A percentile compares a stretch with the other conserved stretches of the same genome.
Conservation (phyloP, 129 eudicot species). For the Escallonia rubra region DNA sequence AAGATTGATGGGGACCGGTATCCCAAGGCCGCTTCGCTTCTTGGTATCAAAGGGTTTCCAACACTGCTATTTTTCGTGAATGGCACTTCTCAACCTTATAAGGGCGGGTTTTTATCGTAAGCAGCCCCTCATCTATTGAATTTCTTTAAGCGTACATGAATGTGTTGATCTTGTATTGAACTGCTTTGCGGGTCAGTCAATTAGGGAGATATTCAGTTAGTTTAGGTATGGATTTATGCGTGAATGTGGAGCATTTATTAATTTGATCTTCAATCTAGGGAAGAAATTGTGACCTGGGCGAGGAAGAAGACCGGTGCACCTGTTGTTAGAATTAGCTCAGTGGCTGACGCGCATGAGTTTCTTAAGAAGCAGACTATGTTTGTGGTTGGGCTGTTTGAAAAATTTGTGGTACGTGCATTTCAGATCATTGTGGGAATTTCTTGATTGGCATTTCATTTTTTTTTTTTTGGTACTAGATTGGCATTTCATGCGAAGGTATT, state of each 20-base stretch:
- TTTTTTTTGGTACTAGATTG: too few relatives aligned
- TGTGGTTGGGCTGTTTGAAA: conserved; percentile 62
- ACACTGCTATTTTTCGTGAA: conserved; percentile 73
- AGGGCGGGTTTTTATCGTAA: conserved; percentile 85
- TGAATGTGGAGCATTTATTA: too few relatives aligned
- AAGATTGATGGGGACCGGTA: conserved; percentile 79
- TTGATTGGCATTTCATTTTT: too few relatives aligned
- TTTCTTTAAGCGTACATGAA: not conserved
- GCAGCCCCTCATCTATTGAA: conserved; percentile 1
- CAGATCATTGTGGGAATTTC: too few relatives aligned
- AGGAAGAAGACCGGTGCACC: conserved; percentile 92
- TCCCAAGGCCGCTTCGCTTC: conserved; percentile 67
- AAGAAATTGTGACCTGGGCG: conserved; percentile 85
- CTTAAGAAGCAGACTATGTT: conserved; percentile 53
- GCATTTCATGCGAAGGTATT: too few relatives aligned
- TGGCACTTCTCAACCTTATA: conserved; percentile 62
- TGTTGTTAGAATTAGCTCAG: conserved; percentile 53
- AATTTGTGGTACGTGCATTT: conserved; percentile 56
- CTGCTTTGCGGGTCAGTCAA: not conserved
- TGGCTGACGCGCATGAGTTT: conserved; percentile 56
- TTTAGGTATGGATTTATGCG: too few relatives aligned
- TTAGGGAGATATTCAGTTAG: too few relatives aligned
- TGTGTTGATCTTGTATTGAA: not conserved
- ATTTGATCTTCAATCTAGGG: conserved; percentile 42
- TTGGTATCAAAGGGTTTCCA: conserved; percentile 86